These are phyloP conservation scores for Leccinum aurantiacum DNA, from an alignment of 768 basidiomycete species.

Conservation along the genomic window DNA sequence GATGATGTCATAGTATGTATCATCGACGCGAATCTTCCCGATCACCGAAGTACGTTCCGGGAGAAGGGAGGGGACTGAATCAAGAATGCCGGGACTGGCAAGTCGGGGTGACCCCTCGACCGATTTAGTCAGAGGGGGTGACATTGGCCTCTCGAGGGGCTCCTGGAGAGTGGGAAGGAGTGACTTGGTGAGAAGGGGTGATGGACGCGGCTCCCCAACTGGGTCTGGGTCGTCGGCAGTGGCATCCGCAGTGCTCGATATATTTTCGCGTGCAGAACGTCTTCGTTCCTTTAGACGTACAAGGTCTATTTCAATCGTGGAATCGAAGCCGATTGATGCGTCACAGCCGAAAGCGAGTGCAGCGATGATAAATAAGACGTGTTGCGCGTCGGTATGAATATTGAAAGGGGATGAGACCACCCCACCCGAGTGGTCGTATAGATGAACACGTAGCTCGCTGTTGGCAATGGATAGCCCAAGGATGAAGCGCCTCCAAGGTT, in stretches of 20 bases:
- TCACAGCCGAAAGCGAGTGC: neutral
- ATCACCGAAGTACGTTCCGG: neutral
- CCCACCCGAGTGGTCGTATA: neutral
- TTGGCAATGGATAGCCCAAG: neutral
- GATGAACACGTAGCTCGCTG: neutral
- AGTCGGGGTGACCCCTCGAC: too few species aligned
- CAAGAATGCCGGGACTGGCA: too few species aligned
- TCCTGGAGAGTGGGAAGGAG: too few species aligned
- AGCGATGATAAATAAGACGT: neutral
- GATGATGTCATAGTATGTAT: neutral
- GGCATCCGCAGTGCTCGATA: neutral
- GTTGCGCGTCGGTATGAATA: neutral
- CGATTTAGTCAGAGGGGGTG: too few species aligned
- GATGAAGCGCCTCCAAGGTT: neutral
- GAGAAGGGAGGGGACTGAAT: too few species aligned
- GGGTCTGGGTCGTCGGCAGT: too few species aligned
- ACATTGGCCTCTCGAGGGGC: too few species aligned
- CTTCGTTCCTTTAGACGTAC: neutral
- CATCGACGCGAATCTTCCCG: neutral
- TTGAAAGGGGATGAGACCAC: neutral
- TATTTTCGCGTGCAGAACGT: neutral
- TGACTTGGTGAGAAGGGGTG: too few species aligned
- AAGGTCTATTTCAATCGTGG: neutral
- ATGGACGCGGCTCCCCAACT: too few species aligned
- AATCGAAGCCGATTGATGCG: neutral